Base-by-base conservation (phyloP, 495 filamentous ascomycete species). In the Viridothelium virens region DNA sequence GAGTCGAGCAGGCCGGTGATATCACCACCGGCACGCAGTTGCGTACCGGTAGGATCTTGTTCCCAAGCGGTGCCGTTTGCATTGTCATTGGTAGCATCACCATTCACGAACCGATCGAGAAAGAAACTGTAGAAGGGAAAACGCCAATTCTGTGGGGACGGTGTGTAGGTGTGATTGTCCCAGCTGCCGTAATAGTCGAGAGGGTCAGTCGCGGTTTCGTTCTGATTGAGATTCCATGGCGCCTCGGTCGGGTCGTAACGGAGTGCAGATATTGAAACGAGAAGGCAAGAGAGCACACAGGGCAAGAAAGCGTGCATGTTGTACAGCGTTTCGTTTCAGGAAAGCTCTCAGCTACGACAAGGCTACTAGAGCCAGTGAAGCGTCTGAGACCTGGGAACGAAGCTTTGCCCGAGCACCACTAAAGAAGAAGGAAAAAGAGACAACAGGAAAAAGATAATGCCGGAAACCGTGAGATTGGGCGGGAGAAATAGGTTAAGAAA, bases 1-100 rank as follows among this genome's bases (percentile, higher is more conserved):
- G 84, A 86, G 67, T 88, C 84, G 56, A 84, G 68, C 41, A 91
- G 65, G 7, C 88, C 88, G 56, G 77, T 78, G 34, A 89, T 78
- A 73, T 91, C 88, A 46, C 88, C 88, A 44, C 88, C 88, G 76
- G 88, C 85, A n/a, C 88, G 85, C 75, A 91, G 82, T 73, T 90
- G 87, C 65, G 84, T 91, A 63, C 83, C 85, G 66, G 80, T 80
- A 39, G 85, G 70, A 72, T 91, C 88, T 72, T 88, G 86, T 73
- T 91, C 88, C 70, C 84, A 91, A 7, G 82, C 63, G 0, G 87
- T 90, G 2, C 79, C 85, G 73, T 91, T 91, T 25, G 80, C 80
- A 70, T 91, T 83, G 69, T 91, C 87, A 74, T 91, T 91, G 0
- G 77, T 77, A 0, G 88, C 87, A 65, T 91, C 84, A 14, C 88